A percentile compares a stretch with the other conserved stretches of the same genome.
Conservation (phyloP, 768 basidiomycete genomes). For the Candolleomyces efflorescens region DNA sequence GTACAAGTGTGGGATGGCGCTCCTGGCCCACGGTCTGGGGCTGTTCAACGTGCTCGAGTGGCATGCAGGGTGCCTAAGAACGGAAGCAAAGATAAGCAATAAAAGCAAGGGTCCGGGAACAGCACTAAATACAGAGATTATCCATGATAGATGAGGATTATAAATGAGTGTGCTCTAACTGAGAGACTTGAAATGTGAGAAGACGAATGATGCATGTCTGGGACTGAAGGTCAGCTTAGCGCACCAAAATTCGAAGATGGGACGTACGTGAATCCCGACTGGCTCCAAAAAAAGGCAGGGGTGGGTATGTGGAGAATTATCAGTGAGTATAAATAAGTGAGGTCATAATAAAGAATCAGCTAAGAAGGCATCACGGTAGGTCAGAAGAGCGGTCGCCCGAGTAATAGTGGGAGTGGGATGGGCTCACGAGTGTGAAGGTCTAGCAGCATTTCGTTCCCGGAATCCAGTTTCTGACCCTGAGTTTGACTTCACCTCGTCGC, state of each 20-base stretch:
- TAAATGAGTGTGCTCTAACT: slow-evolving; percentile 13
- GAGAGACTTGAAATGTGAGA: slow-evolving; percentile 22
- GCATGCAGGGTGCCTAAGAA: not conserved
- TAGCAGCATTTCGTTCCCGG: slow-evolving; percentile 63
- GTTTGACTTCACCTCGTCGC: slow-evolving; percentile 53
- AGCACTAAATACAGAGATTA: slow-evolving; percentile 21
- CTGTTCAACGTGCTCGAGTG: not conserved
- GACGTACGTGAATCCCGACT: not conserved
- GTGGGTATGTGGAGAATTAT: slow-evolving; percentile 11
- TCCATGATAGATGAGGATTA: slow-evolving; percentile 23
- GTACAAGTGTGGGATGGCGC: not conserved
- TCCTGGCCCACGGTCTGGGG: not conserved
- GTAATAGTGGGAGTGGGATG: too few relatives aligned
- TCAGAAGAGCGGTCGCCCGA: not conserved
- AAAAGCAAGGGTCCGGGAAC: not conserved
- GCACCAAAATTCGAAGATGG: not conserved
- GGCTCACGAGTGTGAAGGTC: slow-evolving; percentile 3
- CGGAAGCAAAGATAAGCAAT: not conserved
- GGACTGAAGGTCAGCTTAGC: not conserved
- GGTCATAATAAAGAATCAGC: slow-evolving; percentile 1
- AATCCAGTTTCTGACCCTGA: slow-evolving; percentile 59
- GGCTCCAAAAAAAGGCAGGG: not conserved
- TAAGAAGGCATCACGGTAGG: not conserved
- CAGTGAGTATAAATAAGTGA: slow-evolving; percentile 1
- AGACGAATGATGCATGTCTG: slow-evolving; percentile 8